Conservation (phyloP, 768 basidiomycete species). For the Pholiota conissans region DNA sequence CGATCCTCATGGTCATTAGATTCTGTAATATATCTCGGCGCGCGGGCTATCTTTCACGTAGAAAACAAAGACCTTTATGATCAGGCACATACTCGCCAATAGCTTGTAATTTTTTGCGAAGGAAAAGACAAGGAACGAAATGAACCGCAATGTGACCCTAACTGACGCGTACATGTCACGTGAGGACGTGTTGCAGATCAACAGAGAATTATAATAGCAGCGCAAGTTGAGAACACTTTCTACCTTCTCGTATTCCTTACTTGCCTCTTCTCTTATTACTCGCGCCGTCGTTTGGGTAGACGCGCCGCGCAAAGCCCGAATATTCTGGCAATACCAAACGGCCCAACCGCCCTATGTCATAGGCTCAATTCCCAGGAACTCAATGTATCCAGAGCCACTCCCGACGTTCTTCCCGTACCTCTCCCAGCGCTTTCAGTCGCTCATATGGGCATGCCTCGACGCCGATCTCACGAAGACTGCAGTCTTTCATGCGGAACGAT, state of each 20-base stretch:
- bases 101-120: no score
- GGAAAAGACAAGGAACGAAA: no score
- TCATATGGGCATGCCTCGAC: constrained; percentile 86
- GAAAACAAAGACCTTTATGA: neutral
- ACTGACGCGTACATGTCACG: constrained; percentile 25
- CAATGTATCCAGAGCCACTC: constrained; percentile 59
- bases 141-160: neutral
- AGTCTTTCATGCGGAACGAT: constrained; percentile 87
- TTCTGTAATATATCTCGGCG: constrained; percentile 4
- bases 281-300: constrained; percentile 1
- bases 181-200: constrained; percentile 26
- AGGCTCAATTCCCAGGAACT: constrained; percentile 23
- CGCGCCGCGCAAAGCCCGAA: constrained; percentile 13
- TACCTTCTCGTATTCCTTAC: constrained; percentile 11
- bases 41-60: neutral
- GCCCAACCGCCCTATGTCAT: constrained; percentile 26
- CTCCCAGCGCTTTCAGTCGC: constrained; percentile 64
- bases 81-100: neutral
- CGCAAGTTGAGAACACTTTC: constrained; percentile 1
- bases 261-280: constrained; percentile 3
- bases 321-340: neutral
- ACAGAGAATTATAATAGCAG: constrained; percentile 19
- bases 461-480: constrained; percentile 77
- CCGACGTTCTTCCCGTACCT: constrained; percentile 55
- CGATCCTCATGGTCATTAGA: constrained; percentile 75